These are phyloP conservation scores for Leccinum arenicola DNA, from an alignment of 768 basidiomycete species.

Conservation along the genomic window DNA sequence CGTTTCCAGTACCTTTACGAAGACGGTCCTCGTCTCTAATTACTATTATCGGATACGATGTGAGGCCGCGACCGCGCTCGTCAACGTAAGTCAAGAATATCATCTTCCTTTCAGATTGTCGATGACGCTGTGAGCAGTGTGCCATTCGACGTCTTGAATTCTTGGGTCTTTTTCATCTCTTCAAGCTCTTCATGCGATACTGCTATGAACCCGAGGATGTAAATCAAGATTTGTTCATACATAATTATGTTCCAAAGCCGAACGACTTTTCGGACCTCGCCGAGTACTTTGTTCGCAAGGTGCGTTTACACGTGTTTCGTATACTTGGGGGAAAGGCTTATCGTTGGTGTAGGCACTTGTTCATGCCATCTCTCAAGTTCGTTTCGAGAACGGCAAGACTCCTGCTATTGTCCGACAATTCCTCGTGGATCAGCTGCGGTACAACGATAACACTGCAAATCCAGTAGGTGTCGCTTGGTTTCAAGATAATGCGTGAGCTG, in stretches of 20 bases:
- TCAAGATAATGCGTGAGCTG: conserved; percentile 1
- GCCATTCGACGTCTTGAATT: conserved; percentile 81
- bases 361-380: conserved; percentile 79
- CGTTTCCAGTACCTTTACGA: conserved; percentile 88
- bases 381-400: conserved; percentile 84
- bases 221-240: conserved; percentile 78
- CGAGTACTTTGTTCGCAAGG: conserved; percentile 96
- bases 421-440: conserved; percentile 87
- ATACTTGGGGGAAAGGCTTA: conserved; percentile 4
- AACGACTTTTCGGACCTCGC: conserved; percentile 91
- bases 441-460: conserved; percentile 94
- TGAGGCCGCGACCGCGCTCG: conserved; percentile 86
- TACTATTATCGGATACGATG: conserved; percentile 96
- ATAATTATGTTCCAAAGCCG: conserved; percentile 90
- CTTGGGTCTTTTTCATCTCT: conserved; percentile 90
- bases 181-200: conserved; percentile 90
- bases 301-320: conserved; percentile 25
- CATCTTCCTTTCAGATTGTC: conserved; percentile 5
- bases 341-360: conserved; percentile 57
- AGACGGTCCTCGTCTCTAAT: conserved; percentile 90
- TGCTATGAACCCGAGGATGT: conserved; percentile 86
- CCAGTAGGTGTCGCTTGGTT: conserved; percentile 48
- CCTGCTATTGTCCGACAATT: conserved; percentile 84
- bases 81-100: conserved; percentile 53
- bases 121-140: conserved; percentile 50